phyloP scores from a whole-genome alignment of 164 flowering plant species.

The Nymphaea thermarum region DNA sequence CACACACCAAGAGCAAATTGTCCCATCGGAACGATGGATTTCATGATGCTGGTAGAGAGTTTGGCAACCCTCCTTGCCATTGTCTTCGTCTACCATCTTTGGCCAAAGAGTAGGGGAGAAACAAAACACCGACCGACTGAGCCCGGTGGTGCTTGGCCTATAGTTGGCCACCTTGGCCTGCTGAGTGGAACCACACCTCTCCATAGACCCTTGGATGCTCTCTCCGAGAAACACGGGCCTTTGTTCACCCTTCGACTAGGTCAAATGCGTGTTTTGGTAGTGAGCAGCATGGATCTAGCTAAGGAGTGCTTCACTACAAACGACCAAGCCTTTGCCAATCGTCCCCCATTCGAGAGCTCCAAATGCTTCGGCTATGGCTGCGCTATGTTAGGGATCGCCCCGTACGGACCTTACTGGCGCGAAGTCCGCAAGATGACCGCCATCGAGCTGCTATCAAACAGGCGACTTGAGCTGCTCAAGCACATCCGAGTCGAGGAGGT shows the following conservation, averaged over 20 bases:
- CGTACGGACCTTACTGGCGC: constrained; percentile 41
- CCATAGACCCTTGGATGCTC: neutral
- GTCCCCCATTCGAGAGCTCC: constrained; percentile 11
- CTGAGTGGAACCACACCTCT: neutral
- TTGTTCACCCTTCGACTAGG: constrained; percentile 28
- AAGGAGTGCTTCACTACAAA: constrained; percentile 32
- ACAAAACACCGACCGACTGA: neutral
- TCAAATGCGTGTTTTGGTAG: constrained; percentile 12
- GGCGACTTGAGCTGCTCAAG: constrained; percentile 21
- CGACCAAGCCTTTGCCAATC: constrained; percentile 16
- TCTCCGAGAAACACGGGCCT: constrained; percentile 33
- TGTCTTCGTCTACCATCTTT: no score
- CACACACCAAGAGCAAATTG: no score
- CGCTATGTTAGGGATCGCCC: constrained; percentile 28
- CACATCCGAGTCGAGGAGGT: constrained; percentile 19
- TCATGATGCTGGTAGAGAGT: no score
- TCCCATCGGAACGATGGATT: no score
- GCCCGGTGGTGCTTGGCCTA: constrained; percentile 1
- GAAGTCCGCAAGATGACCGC: constrained; percentile 26
- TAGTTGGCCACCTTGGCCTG: constrained; percentile 5
- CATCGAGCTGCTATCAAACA: constrained; percentile 28
- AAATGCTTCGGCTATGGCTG: constrained; percentile 18
- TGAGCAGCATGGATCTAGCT: constrained; percentile 24
- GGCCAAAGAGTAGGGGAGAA: no score
- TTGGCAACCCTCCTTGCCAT: no score